Conservation (phyloP, 306 rosid genomes). For the Sicyos baderoa region DNA sequence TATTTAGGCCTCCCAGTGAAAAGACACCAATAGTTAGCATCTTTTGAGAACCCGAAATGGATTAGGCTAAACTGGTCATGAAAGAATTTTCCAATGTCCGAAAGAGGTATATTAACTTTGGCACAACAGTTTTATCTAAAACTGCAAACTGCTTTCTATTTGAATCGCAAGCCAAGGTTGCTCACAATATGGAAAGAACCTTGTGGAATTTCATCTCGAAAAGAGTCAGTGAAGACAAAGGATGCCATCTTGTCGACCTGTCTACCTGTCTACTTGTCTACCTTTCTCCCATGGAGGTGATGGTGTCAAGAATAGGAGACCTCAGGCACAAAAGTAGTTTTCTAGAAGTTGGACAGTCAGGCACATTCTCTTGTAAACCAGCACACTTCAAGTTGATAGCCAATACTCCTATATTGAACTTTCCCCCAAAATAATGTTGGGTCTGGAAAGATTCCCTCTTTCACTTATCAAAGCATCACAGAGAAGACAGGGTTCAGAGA, state of each 20-base stretch:
- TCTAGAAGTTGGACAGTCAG: not conserved
- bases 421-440: not conserved
- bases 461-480: not conserved
- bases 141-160: not conserved
- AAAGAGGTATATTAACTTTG: not conserved
- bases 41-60: not conserved
- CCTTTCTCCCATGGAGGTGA: not conserved
- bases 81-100: not conserved
- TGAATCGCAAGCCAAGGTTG: not conserved
- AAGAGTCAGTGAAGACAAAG: not conserved
- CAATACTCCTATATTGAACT: not conserved
- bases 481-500: not conserved
- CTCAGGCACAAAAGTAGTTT: not conserved
- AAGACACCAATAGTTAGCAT: not conserved
- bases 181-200: not conserved
- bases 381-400: not conserved
- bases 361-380: conserved; percentile 9
- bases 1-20: not conserved
- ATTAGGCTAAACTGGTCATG: not conserved
- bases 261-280: not conserved
- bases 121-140: not conserved
- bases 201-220: not conserved
- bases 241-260: not conserved
- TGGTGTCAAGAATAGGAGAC: not conserved
- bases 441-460: not conserved